Evolutionary conservation across 305 asterid genomes (phyloP), one percentile per base, ranked within the genome.

Genomic region (Solanum hybrid): DNA sequence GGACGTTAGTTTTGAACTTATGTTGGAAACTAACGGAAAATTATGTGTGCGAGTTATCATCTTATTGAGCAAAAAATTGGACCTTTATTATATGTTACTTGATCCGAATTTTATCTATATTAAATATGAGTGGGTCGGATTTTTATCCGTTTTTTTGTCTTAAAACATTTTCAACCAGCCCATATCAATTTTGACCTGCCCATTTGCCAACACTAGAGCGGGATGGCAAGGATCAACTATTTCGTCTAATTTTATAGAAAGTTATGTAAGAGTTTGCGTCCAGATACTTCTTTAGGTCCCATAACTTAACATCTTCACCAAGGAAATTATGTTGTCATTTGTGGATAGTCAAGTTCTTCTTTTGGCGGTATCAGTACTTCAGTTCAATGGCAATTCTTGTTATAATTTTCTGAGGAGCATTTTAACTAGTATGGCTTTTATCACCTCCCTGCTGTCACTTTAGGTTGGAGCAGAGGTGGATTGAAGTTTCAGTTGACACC

Each of bases 401-500:
- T 10, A 40, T 88, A 46, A 32, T 88, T 77, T 84, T 46, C 11
- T 16, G 5, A 42, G 73, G 71, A 84, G 42, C 31, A 42, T 29
- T 27, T 86, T 9, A 16, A 64, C 0, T 26, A 40, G 17, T 22
- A 60, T 77, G 82, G 38, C 89, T 80, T 78, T 66, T 79, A 88
- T 56, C 46, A 24, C 85, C 86, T 69, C 66, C 90, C 27, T 56
- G 75, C 87, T 51, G 29, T 51, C 42, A 51, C 75, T 84, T 51
- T 92, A 97, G 99, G 95, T 91, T 96, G 96, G 95, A 97, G 93
- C 99, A 95, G 86, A 95, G 90, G 92, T 97, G 99, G 99, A 90
- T 97, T 69, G 95, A 96, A 93, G 99, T 97, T 46, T 91, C 94
- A 11, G 92, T 81, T 13, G 95, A 95, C 88, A 94, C 97, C 14